phyloP scores from a whole-genome alignment of 768 basidiomycete genomes.

The Mrakia gelida region DNA sequence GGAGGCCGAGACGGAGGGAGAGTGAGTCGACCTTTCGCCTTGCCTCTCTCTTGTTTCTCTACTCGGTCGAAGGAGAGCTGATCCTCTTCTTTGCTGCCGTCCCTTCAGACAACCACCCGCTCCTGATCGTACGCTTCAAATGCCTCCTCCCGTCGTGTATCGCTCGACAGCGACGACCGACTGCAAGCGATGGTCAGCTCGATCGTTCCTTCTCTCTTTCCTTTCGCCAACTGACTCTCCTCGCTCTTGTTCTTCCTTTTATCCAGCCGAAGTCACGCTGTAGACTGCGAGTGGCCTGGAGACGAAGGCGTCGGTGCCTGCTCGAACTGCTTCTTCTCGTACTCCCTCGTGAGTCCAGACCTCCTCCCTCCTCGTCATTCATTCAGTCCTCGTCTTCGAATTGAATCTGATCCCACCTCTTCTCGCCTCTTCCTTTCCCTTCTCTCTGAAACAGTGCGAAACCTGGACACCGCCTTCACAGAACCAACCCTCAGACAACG shows the following conservation, averaged over 20 bases:
- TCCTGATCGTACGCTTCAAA: neutral
- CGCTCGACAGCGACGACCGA: neutral
- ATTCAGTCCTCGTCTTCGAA: neutral
- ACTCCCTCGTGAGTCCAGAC: slow-evolving; percentile 17
- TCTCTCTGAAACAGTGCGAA: neutral
- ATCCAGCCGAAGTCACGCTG: neutral
- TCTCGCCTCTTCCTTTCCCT: neutral
- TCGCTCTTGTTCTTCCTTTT: neutral
- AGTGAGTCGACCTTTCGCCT: neutral
- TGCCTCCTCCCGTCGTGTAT: neutral
- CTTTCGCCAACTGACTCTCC: neutral
- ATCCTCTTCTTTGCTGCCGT: neutral
- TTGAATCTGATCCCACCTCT: neutral
- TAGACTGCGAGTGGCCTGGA: slow-evolving; percentile 6
- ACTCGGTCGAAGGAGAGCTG: neutral
- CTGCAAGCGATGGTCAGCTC: neutral
- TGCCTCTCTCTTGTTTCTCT: neutral
- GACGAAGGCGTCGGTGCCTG: slow-evolving; percentile 16
- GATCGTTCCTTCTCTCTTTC: neutral
- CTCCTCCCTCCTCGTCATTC: too few relatives aligned
- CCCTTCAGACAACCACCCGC: neutral
- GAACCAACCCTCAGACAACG: neutral
- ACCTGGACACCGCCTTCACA: neutral
- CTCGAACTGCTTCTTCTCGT: slow-evolving; percentile 19
- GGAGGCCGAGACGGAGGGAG: neutral